Evolutionary conservation across 352 stramenopile species (phyloP), one percentile per base, ranked within the genome.

Genomic region (Aphanomyces cochlioides): DNA sequence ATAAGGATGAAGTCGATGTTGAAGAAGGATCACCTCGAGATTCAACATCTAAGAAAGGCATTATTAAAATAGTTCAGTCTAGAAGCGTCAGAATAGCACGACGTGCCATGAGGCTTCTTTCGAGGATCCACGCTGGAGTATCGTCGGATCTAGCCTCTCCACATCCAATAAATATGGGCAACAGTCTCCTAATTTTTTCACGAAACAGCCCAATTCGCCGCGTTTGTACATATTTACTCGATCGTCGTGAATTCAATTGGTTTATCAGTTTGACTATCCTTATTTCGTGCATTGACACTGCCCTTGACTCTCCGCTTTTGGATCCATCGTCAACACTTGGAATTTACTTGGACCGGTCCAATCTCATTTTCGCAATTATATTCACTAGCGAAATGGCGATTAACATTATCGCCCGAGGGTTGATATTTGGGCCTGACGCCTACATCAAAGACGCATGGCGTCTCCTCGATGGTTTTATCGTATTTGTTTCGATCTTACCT

Each of bases 361-460:
- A 97, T 73, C 85, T 84, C 69, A 57, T 84, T 6, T 97, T 97
- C 75, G 90, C 81, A 1, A 54, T 76, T 7, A 74, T 98, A 37
- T 98, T 98, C 73, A 74, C 80, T 0, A 36, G 87, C 4, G 92
- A 98, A 75, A 81, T 87, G 36, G 65, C 74, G 4, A 67, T 98
- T 8, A 97, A 97, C 67, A 81, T 97, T 13, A 75, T 84, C 21
- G 89, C 79, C 1, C 71, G 97, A 28, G 83, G 90, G 0, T 72
- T 98, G 1, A 40, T 95, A 1, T 19, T 80, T 3, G 75, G 90
- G 70, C 81, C 87, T 75, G 69, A 73, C 6, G 72, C 90, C 28
- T 98, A 98, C 65, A 54, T 98, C n/a, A 77, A 87, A 10, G 88
- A 85, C 59, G 77, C 74, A 4, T 98, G 93, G 93, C 97, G 97